Evolutionary conservation across 1,284 basidiomycete genomes (phyloP).

Genomic region (Sporisorium graminicola): DNA sequence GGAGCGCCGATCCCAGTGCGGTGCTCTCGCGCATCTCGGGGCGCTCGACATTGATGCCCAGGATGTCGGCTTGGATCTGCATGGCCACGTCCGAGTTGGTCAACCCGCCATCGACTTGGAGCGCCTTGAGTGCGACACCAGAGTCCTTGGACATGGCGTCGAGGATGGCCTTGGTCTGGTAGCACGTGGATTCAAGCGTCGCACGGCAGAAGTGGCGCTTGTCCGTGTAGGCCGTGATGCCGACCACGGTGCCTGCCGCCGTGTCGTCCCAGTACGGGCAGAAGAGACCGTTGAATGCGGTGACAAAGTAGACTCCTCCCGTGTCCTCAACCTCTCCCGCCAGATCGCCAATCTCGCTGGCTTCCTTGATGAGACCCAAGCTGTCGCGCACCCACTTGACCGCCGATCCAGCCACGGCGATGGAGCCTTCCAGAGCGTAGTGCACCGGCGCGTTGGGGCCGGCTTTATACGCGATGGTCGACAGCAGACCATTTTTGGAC

Average conservation of each 20-base stretch:
- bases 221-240: conserved; percentile 88
- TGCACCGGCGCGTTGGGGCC: conserved; percentile 82
- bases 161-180: conserved; percentile 90
- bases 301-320: conserved; percentile 97
- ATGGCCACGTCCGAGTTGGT: conserved; percentile 78
- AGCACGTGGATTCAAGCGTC: conserved; percentile 84
- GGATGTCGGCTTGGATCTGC: conserved; percentile 91
- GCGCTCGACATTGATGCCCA: conserved; percentile 89
- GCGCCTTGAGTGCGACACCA: conserved; percentile 77
- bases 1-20: conserved; percentile 92
- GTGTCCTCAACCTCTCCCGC: conserved; percentile 83
- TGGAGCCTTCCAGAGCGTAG: conserved; percentile 94
- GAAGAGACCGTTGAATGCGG: conserved; percentile 91
- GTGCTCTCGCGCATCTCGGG: conserved; percentile 99
- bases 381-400: conserved; percentile 96
- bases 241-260: conserved; percentile 83
- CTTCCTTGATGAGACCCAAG: conserved; percentile 83
- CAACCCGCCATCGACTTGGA: conserved; percentile 85
- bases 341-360: conserved; percentile 85
- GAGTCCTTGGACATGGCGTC: conserved; percentile 93
- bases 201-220: conserved; percentile 88
- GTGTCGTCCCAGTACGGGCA: conserved; percentile 89
- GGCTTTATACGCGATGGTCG: conserved; percentile 94
- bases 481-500: conserved; percentile 87
- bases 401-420: conserved; percentile 93